phyloP scores from a whole-genome alignment of 1,284 basidiomycete genomes.

The Leccinum griseonigrum region DNA sequence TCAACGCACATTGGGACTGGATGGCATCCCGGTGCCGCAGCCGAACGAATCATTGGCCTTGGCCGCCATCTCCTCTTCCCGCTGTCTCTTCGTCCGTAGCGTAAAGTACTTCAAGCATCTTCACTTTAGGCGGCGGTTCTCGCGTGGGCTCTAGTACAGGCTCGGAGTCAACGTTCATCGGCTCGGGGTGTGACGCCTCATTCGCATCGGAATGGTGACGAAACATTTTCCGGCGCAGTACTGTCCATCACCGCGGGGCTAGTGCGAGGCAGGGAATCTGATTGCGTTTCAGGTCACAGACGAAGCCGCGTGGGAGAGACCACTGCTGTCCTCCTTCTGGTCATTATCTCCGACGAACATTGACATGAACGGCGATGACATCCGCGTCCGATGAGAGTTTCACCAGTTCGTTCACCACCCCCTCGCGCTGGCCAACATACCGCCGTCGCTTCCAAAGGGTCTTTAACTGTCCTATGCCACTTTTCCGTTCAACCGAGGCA shows the following conservation, averaged over 20 bases:
- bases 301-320: background rate
- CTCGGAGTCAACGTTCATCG: conserved; percentile 11
- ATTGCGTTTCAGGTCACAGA: conserved; percentile 1
- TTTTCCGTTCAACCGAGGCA: conserved; percentile 15
- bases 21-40: conserved; percentile 18
- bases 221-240: background rate
- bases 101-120: conserved; percentile 49
- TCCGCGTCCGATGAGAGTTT: conserved; percentile 8
- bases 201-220: background rate
- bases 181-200: conserved; percentile 10
- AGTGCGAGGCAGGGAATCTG: background rate
- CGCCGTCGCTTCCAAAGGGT: background rate
- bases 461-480: conserved; percentile 1
- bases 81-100: conserved; percentile 43
- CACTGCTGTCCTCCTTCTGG: background rate
- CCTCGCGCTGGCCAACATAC: background rate
- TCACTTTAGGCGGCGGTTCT: conserved; percentile 31
- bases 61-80: conserved; percentile 38
- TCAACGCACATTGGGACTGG: conserved; percentile 20
- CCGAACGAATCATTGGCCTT: conserved; percentile 24
- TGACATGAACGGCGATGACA: conserved; percentile 27
- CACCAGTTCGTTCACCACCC: background rate
- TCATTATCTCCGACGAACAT: conserved; percentile 7
- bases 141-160: conserved; percentile 4
- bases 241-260: background rate